phyloP scores from a whole-genome alignment of 2,329 filamentous ascomycete genomes.

The Sphaerostilbella broomeana region DNA sequence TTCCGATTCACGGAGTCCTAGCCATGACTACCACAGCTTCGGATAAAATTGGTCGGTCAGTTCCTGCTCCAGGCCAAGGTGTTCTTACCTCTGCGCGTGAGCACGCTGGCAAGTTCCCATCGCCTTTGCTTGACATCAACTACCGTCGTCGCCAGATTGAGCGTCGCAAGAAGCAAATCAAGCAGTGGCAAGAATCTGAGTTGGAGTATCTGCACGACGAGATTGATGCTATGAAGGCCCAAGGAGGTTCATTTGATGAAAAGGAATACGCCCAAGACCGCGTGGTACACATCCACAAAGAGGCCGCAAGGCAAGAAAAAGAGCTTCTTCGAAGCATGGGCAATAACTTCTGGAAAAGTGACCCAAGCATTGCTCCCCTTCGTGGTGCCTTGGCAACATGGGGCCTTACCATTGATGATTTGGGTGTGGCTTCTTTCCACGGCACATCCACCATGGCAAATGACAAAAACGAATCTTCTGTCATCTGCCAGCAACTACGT shows the following conservation, averaged over 20 bases:
- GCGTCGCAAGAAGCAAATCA: conserved; percentile 87
- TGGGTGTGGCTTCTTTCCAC: conserved; percentile 95
- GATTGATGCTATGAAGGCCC: conserved; percentile 80
- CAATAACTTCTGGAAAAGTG: conserved; percentile 98
- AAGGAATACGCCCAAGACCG: conserved; percentile 82
- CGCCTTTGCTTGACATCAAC: conserved; percentile 92
- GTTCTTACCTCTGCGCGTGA: conserved; percentile 93
- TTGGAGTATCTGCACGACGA: conserved; percentile 90
- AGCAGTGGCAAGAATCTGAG: conserved; percentile 93
- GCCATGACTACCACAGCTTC: conserved; percentile 93
- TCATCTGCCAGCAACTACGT: conserved; percentile 91
- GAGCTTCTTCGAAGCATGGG: conserved; percentile 88
- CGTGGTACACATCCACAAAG: conserved; percentile 73
- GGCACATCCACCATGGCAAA: conserved; percentile 97
- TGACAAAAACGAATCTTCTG: conserved; percentile 98
- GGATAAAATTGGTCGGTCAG: conserved; percentile 97
- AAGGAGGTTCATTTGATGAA: conserved; percentile 68
- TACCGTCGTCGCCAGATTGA: conserved; percentile 95
- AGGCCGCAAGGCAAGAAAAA: conserved; percentile 85
- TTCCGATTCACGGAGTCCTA: conserved; percentile 92
- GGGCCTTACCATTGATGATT: conserved; percentile 95
- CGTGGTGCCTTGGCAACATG: conserved; percentile 94
- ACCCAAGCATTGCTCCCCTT: conserved; percentile 86
- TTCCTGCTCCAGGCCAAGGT: conserved; percentile 93
- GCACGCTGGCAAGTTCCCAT: conserved; percentile 84